Evolutionary conservation across 2,329 filamentous ascomycete genomes (phyloP).

Genomic region (Pleoardoris graminearum): DNA sequence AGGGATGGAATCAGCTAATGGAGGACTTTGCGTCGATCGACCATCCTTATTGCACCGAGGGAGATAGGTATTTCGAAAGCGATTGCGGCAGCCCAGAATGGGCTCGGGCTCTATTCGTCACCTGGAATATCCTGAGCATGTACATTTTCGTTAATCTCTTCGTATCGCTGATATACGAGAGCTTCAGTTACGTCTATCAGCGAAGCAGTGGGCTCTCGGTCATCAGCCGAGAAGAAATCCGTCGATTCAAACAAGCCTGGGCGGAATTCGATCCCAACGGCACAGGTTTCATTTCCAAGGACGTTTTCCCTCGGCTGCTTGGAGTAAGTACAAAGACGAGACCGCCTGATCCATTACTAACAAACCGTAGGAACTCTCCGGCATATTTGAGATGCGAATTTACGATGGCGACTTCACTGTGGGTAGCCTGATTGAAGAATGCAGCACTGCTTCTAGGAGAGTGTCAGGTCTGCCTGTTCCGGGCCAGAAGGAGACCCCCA

Average conservation of each 20-base stretch:
- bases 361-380: constrained; percentile 71
- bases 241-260: constrained; percentile 98
- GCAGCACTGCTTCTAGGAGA: constrained; percentile 62
- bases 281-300: constrained; percentile 86
- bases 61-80: constrained; percentile 74
- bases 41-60: constrained; percentile 78
- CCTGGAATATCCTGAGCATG: constrained; percentile 99
- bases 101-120: constrained; percentile 87
- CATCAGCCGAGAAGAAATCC: constrained; percentile 89
- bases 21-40: constrained; percentile 85
- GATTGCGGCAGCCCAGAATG: constrained; percentile 92
- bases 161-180: constrained; percentile 98
- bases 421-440: constrained; percentile 81
- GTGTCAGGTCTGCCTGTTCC: constrained; percentile 53
- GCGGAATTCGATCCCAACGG: constrained; percentile 91
- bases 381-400: constrained; percentile 95
- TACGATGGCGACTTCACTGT: constrained; percentile 92
- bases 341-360: constrained; percentile 11
- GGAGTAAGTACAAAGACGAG: constrained; percentile 58
- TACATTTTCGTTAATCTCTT: constrained; percentile 99
- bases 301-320: constrained; percentile 83
- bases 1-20: constrained; percentile 97
- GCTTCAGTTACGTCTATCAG: constrained; percentile 99
- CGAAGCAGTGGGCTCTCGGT: constrained; percentile 88
- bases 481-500: constrained; percentile 42